Base-by-base conservation (phyloP, 1,139 yeast genomes). In the Petasospora rhodanensis region DNA sequence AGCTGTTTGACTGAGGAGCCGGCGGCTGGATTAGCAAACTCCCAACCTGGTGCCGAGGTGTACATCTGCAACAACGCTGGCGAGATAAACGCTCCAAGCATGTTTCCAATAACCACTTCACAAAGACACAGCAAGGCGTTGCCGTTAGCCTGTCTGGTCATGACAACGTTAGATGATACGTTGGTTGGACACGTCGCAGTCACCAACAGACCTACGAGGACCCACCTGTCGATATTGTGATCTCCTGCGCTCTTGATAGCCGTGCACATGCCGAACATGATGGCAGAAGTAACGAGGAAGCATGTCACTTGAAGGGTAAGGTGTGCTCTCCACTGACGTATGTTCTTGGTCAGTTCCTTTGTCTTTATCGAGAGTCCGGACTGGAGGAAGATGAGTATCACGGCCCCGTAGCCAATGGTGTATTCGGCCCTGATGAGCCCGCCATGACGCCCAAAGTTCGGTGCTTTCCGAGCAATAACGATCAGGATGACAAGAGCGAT, bases 111-210 rank as follows among this genome's bases (percentile, higher is more conserved):
- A 38, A 85, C 76, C 14, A 86, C 95, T 54, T 85, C 95, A 56
- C 93, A 80, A 11, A 85, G 63, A 15, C 95, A 80, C 36, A 86
- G 62, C 17, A 83, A 62, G 42, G 77, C 89, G 55, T 85, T 84
- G 6, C 95, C 95, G 47, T 79, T 78, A 1, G 94, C 89, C 37
- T 68, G 70, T 34, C 73, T 72, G n/a, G 96, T 86, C 95, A 86
- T 85, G 18, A 86, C 89, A 29, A 86, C 95, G 55, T 86, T 86
- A 5, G 89, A 86, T 0, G 91, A 77, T 14, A 86, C 94, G 0
- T 96, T 86, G 11, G 96, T 87, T 24, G 96, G 96, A 56, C 94
- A 84, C 5, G 91, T 73, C 28, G 84, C 84, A 3, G 94, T 82
- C 28, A 85, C 81, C 22, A 87, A 73, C 45, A 86, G 59, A 1